Conservation (phyloP, 768 basidiomycete genomes). For the Podaxis sp. region DNA sequence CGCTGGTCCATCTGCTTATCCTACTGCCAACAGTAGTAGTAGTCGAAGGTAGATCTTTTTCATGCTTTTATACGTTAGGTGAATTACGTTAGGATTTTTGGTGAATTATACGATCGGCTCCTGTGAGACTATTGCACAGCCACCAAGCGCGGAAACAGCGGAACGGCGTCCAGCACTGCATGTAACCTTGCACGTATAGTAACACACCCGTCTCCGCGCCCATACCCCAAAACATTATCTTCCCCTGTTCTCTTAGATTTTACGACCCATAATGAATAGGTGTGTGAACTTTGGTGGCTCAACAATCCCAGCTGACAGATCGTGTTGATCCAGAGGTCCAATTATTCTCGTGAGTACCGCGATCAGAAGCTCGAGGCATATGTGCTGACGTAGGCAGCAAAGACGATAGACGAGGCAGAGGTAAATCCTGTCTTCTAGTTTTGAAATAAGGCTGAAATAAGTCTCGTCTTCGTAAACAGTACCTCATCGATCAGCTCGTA, state of each 20-base stretch:
- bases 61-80: neutral
- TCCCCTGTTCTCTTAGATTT: neutral
- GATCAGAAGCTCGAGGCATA: neutral
- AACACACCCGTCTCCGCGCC: neutral
- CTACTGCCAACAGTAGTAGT: neutral
- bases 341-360: constrained; percentile 22
- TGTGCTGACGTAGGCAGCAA: neutral
- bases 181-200: neutral
- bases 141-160: neutral
- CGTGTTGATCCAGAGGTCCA: constrained; percentile 20
- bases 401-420: constrained; percentile 32
- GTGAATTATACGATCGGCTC: neutral
- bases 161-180: neutral
- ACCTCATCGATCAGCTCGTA: constrained; percentile 39
- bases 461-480: constrained; percentile 21
- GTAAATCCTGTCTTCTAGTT: constrained; percentile 12
- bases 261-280: constrained; percentile 9
- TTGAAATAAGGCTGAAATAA: neutral
- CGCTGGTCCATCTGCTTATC: neutral
- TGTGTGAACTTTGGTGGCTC: neutral
- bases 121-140: neutral
- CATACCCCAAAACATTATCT: neutral
- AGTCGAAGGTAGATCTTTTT: neutral
- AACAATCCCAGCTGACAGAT: neutral
- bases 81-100: neutral